These are phyloP conservation scores for Scedosporium apiospermum DNA, from an alignment of 2,329 filamentous ascomycete species.

Conservation along the genomic window DNA sequence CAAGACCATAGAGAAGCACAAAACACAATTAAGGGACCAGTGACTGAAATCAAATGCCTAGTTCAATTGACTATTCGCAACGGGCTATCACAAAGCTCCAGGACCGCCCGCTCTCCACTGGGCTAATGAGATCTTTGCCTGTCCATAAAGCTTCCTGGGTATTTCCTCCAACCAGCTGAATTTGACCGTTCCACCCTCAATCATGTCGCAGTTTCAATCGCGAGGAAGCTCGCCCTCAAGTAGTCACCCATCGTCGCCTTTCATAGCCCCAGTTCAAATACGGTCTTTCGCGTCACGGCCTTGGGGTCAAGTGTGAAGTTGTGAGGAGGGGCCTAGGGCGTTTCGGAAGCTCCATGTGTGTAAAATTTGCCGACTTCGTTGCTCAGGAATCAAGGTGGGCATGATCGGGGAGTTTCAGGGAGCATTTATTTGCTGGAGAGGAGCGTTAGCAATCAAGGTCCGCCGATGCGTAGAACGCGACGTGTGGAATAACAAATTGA, in stretches of 20 bases:
- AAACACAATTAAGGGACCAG: background rate
- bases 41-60: background rate
- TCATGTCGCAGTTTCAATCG: background rate
- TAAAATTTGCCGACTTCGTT: background rate
- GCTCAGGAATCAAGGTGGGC: background rate
- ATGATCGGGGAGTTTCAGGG: constrained; percentile 1
- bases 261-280: background rate
- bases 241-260: background rate
- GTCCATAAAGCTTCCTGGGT: background rate
- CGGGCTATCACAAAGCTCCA: background rate
- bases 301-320: background rate
- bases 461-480: background rate
- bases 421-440: constrained; percentile 5
- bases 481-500: background rate
- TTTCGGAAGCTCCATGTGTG: constrained; percentile 4
- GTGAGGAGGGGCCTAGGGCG: background rate
- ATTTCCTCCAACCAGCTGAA: background rate
- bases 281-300: background rate
- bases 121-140: background rate
- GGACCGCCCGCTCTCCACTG: background rate
- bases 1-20: background rate
- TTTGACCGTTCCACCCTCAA: background rate
- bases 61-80: background rate
- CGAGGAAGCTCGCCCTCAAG: background rate
- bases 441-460: background rate